phyloP scores from a whole-genome alignment of 257 asterid genomes.

The Scutellaria minor region DNA sequence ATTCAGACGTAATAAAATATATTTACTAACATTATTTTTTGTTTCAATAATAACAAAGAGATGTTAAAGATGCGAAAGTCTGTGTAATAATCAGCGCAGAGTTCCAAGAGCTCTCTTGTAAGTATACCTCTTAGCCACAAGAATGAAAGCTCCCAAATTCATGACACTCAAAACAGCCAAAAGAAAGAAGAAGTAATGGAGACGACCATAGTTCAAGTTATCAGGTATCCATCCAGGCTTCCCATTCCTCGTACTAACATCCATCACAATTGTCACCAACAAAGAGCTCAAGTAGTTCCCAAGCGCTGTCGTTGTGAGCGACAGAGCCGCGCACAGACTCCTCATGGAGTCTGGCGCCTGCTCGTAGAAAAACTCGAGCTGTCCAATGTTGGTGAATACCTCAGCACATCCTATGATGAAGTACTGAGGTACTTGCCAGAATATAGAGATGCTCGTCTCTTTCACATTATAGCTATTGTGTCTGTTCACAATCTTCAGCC shows the following conservation, averaged over 20 bases:
- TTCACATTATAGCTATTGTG: constrained; percentile 43
- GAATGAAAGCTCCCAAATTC: constrained; percentile 54
- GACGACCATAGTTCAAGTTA: constrained; percentile 58
- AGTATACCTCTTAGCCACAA: constrained; percentile 57
- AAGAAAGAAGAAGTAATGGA: constrained; percentile 65
- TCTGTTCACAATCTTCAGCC: constrained; percentile 49
- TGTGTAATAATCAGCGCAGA: constrained; percentile 33
- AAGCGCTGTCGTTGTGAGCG: constrained; percentile 60
- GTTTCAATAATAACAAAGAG: no score
- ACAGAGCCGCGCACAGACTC: constrained; percentile 63
- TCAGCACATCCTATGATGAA: constrained; percentile 76
- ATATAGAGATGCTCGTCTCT: constrained; percentile 55
- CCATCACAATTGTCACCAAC: constrained; percentile 59
- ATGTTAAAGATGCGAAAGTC: no score
- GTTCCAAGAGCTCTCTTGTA: constrained; percentile 58
- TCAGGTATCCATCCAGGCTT: constrained; percentile 70
- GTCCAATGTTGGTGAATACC: constrained; percentile 69
- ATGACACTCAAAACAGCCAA: constrained; percentile 58
- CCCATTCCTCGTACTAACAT: constrained; percentile 51
- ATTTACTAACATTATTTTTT: no score
- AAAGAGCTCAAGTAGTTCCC: constrained; percentile 67
- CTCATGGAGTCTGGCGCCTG: constrained; percentile 86
- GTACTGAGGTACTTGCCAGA: constrained; percentile 79
- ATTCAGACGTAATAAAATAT: no score
- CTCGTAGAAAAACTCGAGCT: constrained; percentile 75